phyloP scores from a whole-genome alignment of 2,329 filamentous ascomycete species.

The Microcyclosporella mali region DNA sequence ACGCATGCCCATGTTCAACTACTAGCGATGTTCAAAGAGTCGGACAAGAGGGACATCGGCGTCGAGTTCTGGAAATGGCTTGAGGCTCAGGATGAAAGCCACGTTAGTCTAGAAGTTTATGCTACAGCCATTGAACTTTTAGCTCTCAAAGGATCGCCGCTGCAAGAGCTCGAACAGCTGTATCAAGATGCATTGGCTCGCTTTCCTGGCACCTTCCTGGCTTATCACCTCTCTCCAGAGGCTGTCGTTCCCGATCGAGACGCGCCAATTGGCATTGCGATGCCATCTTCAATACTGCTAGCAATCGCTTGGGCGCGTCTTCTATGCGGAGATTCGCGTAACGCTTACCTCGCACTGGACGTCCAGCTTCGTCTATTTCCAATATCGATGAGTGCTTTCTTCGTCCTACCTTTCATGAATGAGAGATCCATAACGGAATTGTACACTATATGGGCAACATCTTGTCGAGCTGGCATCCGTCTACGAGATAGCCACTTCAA shows the following conservation, averaged over 20 bases:
- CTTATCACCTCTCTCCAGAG: constrained; percentile 43
- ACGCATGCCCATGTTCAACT: constrained; percentile 41
- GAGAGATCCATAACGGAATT: constrained; percentile 43
- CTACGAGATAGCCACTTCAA: constrained; percentile 31
- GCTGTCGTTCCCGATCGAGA: constrained; percentile 42
- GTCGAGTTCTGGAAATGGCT: constrained; percentile 46
- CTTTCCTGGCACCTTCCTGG: constrained; percentile 42
- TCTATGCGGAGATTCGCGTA: constrained; percentile 40
- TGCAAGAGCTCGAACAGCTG: constrained; percentile 41
- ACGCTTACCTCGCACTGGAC: constrained; percentile 47
- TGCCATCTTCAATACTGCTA: constrained; percentile 41
- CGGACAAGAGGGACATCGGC: constrained; percentile 27
- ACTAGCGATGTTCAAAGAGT: constrained; percentile 43
- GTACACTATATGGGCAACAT: constrained; percentile 44
- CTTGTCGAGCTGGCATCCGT: constrained; percentile 41
- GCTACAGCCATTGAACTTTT: constrained; percentile 47
- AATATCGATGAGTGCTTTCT: constrained; percentile 34
- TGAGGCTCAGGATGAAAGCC: constrained; percentile 35
- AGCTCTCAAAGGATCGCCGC: constrained; percentile 35
- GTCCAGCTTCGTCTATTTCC: constrained; percentile 44
- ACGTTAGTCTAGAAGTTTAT: constrained; percentile 40
- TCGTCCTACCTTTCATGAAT: constrained; percentile 42
- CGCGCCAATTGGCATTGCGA: constrained; percentile 27
- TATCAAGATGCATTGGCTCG: constrained; percentile 42
- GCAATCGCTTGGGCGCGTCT: constrained; percentile 45